Conservation (phyloP, 164 flowering plant genomes). For the Cinnamomum chago region DNA sequence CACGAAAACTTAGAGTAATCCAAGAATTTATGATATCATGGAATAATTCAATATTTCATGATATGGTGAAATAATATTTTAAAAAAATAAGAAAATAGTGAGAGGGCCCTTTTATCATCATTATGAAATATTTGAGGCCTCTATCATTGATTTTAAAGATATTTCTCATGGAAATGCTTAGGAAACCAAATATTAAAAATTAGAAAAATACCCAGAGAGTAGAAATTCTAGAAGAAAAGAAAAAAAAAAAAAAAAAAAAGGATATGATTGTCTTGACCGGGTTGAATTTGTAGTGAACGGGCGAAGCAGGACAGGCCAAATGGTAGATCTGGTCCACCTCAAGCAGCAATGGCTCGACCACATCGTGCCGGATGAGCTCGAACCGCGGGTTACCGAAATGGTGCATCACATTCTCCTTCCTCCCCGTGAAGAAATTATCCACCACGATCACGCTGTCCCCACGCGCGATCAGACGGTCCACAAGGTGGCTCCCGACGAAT, state of each 20-base stretch:
- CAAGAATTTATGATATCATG: no score
- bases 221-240: background rate
- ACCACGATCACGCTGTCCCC: slow-evolving; percentile 93
- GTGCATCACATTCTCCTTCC: slow-evolving; percentile 87
- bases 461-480: slow-evolving; percentile 70
- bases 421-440: slow-evolving; percentile 87
- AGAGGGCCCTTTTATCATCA: no score
- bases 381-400: slow-evolving; percentile 85
- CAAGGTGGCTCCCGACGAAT: slow-evolving; percentile 87
- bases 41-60: no score
- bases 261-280: slow-evolving; percentile 97
- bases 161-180: no score
- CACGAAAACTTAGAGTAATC: no score
- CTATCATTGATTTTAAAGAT: no score
- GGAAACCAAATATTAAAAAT: no score
- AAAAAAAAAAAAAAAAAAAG: slow-evolving; percentile 20
- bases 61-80: no score
- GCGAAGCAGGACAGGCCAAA: slow-evolving; percentile 90
- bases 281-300: slow-evolving; percentile 91
- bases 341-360: slow-evolving; percentile 73
- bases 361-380: slow-evolving; percentile 88
- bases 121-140: no score
- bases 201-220: background rate
- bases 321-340: slow-evolving; percentile 98
- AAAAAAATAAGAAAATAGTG: no score